These are phyloP conservation scores for Penicillium macrosclerotiorum DNA, from an alignment of 495 filamentous ascomycete species.

Conservation along the genomic window DNA sequence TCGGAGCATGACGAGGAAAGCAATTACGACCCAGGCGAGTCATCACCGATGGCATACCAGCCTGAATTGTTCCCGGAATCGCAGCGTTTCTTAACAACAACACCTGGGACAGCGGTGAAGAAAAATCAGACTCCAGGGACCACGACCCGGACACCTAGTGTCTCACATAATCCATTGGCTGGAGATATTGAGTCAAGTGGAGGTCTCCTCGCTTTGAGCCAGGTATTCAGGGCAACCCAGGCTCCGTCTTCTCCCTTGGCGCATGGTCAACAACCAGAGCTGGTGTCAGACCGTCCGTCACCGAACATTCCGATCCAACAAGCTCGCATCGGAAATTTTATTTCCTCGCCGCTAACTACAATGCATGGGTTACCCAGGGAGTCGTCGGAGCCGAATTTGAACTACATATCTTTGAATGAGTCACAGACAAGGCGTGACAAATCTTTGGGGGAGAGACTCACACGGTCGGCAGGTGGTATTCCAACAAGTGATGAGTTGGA, in stretches of 20 bases:
- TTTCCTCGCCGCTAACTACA: slow-evolving; percentile 43
- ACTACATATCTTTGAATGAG: slow-evolving; percentile 52
- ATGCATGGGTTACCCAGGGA: slow-evolving; percentile 35
- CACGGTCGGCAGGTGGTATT: slow-evolving; percentile 38
- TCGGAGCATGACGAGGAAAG: slow-evolving; percentile 41
- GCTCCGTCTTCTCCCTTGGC: slow-evolving; percentile 52
- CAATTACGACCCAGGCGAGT: slow-evolving; percentile 35
- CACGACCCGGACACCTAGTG: slow-evolving; percentile 33
- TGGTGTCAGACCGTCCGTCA: slow-evolving; percentile 49
- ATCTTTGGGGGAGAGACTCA: slow-evolving; percentile 36
- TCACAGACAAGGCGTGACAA: slow-evolving; percentile 43
- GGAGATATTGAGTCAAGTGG: slow-evolving; percentile 39
- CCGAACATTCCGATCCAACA: slow-evolving; percentile 50
- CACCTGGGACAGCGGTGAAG: slow-evolving; percentile 41
- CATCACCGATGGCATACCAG: slow-evolving; percentile 38
- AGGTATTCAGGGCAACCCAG: slow-evolving; percentile 52
- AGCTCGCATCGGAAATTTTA: slow-evolving; percentile 30
- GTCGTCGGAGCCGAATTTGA: slow-evolving; percentile 46
- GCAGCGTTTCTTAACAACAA: slow-evolving; percentile 45
- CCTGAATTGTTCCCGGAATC: slow-evolving; percentile 50
- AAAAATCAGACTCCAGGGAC: slow-evolving; percentile 28
- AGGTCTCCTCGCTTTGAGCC: slow-evolving; percentile 48
- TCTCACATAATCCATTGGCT: slow-evolving; percentile 48
- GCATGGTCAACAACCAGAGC: slow-evolving; percentile 36
- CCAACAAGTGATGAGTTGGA: slow-evolving; percentile 43